These are phyloP conservation scores for Radiomyces spectabilis DNA, from an alignment of 192 early-diverging fungal genomes.

Conservation along the genomic window DNA sequence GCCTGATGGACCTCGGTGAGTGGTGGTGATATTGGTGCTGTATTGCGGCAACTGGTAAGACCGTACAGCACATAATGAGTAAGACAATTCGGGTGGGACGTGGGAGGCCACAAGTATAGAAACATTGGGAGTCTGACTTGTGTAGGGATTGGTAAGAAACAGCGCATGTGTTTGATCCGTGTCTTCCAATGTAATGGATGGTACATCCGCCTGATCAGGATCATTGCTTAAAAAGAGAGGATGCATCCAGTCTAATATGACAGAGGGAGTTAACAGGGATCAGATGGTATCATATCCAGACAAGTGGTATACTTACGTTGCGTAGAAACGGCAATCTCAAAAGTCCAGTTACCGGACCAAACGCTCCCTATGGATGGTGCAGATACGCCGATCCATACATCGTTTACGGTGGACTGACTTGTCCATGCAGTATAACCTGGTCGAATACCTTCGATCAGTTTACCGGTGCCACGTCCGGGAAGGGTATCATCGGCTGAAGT, in stretches of 20 bases:
- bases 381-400: conserved; percentile 21
- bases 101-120: conserved; percentile 12
- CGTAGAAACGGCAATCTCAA: conserved; percentile 25
- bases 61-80: conserved; percentile 41
- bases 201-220: not conserved
- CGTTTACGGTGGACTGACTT: not conserved
- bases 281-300: not conserved
- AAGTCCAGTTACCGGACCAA: conserved; percentile 29
- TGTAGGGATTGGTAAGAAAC: conserved; percentile 19
- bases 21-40: conserved; percentile 23
- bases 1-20: conserved; percentile 26
- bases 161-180: conserved; percentile 24
- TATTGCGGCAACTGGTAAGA: conserved; percentile 1
- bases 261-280: not conserved
- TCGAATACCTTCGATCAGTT: conserved; percentile 1
- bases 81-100: conserved; percentile 25
- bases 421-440: conserved; percentile 9
- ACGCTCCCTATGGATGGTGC: conserved; percentile 4
- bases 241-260: conserved; percentile 6
- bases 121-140: not conserved
- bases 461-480: conserved; percentile 13
- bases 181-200: conserved; percentile 18
- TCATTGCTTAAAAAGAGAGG: not conserved
- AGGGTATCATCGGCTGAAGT: conserved; percentile 9
- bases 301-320: conserved; percentile 8